Evolutionary conservation across 1,284 basidiomycete genomes (phyloP).

Genomic region (Cutaneotrichosporon spelunceum): DNA sequence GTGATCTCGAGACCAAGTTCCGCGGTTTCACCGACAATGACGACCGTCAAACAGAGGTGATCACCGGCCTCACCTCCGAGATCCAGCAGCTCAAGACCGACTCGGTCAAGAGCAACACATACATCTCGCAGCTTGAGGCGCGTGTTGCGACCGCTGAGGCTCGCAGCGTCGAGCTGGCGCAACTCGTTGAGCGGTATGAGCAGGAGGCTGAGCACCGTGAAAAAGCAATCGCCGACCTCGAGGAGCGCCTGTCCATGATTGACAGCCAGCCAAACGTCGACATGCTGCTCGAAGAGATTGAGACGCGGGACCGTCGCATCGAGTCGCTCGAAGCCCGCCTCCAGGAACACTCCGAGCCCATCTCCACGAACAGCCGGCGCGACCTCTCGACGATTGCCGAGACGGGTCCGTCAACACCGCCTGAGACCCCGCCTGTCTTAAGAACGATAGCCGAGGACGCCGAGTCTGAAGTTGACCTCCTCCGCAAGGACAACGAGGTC

Average conservation of each 20-base stretch:
- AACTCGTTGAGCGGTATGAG: constrained; percentile 73
- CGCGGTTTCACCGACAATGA: constrained; percentile 75
- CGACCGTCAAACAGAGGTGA: constrained; percentile 67
- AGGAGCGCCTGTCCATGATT: constrained; percentile 64
- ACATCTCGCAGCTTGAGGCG: constrained; percentile 85
- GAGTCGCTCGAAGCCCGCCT: constrained; percentile 71
- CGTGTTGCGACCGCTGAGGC: constrained; percentile 76
- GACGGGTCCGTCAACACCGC: constrained; percentile 23
- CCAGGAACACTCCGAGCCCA: constrained; percentile 22
- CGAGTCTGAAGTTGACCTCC: constrained; percentile 61
- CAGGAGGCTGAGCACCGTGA: constrained; percentile 68
- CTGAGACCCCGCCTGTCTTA: constrained; percentile 23
- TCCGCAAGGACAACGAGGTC: constrained; percentile 50
- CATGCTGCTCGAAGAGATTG: constrained; percentile 65
- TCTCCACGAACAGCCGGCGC: not conserved
- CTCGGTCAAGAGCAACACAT: constrained; percentile 68
- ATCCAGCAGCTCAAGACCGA: constrained; percentile 71
- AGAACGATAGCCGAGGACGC: constrained; percentile 55
- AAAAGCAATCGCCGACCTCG: constrained; percentile 64
- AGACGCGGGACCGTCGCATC: constrained; percentile 71
- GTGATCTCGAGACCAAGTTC: constrained; percentile 85
- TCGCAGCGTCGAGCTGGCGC: constrained; percentile 64
- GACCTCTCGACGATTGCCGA: constrained; percentile 49
- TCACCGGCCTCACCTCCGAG: constrained; percentile 79
- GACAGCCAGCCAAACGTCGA: constrained; percentile 60